Base-by-base conservation (phyloP, 2,329 filamentous ascomycete genomes). In the Cercospora canescens region DNA sequence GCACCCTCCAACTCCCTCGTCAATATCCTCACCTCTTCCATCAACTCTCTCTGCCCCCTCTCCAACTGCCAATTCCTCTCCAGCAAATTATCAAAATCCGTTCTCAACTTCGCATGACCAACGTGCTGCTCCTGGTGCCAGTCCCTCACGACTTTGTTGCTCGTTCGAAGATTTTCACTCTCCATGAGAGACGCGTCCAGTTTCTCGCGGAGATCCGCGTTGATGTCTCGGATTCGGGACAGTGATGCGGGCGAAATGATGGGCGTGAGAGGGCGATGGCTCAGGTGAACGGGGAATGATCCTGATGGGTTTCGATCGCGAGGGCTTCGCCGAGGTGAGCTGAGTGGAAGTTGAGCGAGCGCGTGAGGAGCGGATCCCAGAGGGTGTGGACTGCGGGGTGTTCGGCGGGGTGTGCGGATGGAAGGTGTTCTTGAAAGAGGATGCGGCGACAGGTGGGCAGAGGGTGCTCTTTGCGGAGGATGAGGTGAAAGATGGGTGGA, bases 41-140 rank as follows among this genome's bases (percentile, higher is more conserved):
- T 14, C 57, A 60, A 60, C 57, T 8, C 35, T 14, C 37, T 30
- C 57, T 37, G 35, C 37, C 57, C 57, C 24, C 37, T 45, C 21
- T 41, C 37, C 34, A 60, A 18, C 37, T 18, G 12, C 21, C 35
- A 26, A 48, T 60, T 60, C 57, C 26, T 37, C 57, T 60, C 57
- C 57, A 60, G 28, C 57, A 60, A 45, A 21, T 16, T 6, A 60
- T 60, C 57, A 48, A 60, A 60, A 28, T 60, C 57, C 57, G 8
- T 28, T 18, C 57, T 18, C 57, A 60, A 60, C 34, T 30, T 32
- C 26, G 37, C 24, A 48, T 60, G 57, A 14, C 34, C 57, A 8
- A 30, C 37, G 28, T 60, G 35, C 35, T 48, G 18, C 9, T 41
- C 34, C 39, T 60, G 35, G 28, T 45, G 37, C 57, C 57, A 60